Percentiles rank a stretch among this genome's conserved stretches.
These are phyloP conservation scores for Colletotrichum neosansevieriae DNA, from an alignment of 2,329 filamentous ascomycete species.

Conservation along the genomic window DNA sequence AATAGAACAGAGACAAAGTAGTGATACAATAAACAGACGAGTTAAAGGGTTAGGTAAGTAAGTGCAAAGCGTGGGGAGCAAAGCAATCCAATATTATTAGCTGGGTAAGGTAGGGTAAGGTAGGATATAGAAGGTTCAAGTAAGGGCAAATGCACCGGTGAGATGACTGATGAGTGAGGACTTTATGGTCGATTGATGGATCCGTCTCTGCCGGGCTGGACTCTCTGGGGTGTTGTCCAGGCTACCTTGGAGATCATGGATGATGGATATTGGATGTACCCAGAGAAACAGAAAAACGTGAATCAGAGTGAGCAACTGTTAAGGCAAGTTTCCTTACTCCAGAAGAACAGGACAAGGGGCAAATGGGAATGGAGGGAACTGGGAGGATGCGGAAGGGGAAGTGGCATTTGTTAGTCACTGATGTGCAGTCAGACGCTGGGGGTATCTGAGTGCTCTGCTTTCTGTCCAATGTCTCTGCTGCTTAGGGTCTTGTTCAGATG, in stretches of 20 bases:
- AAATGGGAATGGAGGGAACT: slow-evolving; percentile 9
- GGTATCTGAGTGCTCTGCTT: not conserved
- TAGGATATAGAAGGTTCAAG: not conserved
- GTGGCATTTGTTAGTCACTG: too few species aligned
- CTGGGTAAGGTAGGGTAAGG: not conserved
- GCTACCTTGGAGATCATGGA: slow-evolving; percentile 20
- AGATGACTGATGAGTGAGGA: not conserved
- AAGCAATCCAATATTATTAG: slow-evolving; percentile 4
- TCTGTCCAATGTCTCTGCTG: not conserved
- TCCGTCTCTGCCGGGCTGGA: slow-evolving; percentile 8
- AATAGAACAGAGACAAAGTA: not conserved
- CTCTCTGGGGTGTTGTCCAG: not conserved
- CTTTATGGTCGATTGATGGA: slow-evolving; percentile 2
- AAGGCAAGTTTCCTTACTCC: not conserved
- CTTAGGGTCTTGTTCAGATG: too few species aligned
- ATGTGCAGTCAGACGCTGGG: not conserved
- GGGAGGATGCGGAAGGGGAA: not conserved
- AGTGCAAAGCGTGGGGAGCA: not conserved
- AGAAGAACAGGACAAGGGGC: slow-evolving; percentile 1
- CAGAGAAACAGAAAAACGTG: not conserved
- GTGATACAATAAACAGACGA: not conserved
- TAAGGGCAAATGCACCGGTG: not conserved
- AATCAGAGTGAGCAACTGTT: not conserved
- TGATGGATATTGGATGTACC: not conserved
- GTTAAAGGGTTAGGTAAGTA: not conserved